Evolutionary conservation across 2,329 filamentous ascomycete genomes (phyloP), one percentile per base, ranked within the genome.

Genomic region (Bipolaris gigantea): DNA sequence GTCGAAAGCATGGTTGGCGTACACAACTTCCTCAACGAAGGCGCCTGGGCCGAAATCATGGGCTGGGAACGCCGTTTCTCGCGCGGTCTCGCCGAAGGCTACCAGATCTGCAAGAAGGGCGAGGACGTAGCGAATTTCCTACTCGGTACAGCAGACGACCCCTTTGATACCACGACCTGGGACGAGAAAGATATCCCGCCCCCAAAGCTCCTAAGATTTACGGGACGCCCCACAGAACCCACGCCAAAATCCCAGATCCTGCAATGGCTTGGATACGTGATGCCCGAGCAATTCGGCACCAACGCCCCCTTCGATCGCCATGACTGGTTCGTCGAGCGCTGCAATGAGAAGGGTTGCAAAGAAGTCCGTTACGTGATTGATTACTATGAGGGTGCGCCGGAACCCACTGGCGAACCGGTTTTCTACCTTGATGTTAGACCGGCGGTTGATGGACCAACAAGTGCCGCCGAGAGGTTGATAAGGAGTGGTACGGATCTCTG

Each of bases 1-100:
- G 92, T 99, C 13, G 92, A 97, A 76, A 87, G 88, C 69, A 99
- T 99, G 94, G 94, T 99, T 5, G 89, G 91, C 0, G 91, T 97
- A 10, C 94, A 99, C 80, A 99, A 99, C 76, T 97, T 97, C 69
- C 76, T 99, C 55, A 99, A 99, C 73, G 94, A 99, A 75, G 94
- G 94, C 60, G 94, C 94, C 7, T 99, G 94, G 94, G 83, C 85
- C 16, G 94, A 99, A 80, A 96, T 99, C 69, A 83, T 94, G 61
- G 89, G 89, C 38, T 97, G 93, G 93, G 94, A 99, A 80, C 83
- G 86, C 51, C 85, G 92, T 48, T 99, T 97, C 71, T 81, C 84
- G 18, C 81, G 82, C 32, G 94, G 94, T 0, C 75, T 97, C 21
- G 78, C 75, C 55, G 81, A 83, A 42, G 91, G 89, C 36, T 93